phyloP scores from a whole-genome alignment of 2,329 filamentous ascomycete species.

The Onygena corvina region DNA sequence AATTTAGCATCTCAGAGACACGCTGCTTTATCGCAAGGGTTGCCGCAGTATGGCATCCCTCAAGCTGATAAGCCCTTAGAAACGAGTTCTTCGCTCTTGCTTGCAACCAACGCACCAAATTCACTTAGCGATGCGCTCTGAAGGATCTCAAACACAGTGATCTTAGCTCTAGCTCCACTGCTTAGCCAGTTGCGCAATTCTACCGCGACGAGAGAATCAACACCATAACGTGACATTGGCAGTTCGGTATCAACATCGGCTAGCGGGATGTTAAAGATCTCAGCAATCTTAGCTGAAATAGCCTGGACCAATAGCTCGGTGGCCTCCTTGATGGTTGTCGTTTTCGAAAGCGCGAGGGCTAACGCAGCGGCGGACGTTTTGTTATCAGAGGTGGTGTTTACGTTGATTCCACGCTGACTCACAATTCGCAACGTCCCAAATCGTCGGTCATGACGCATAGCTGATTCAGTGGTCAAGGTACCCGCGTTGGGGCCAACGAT shows the following conservation, averaged over 20 bases:
- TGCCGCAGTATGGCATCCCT: no score
- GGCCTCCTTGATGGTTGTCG: no score
- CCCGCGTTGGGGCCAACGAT: slow-evolving; percentile 1
- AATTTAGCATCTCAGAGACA: no score
- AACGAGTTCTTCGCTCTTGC: no score
- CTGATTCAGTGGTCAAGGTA: background rate
- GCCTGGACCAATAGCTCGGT: background rate
- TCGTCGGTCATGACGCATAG: background rate
- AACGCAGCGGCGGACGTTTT: background rate
- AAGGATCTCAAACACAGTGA: no score
- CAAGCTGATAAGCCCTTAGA: no score
- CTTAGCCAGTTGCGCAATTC: slow-evolving; percentile 18
- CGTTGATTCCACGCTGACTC: background rate
- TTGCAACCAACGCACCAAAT: no score
- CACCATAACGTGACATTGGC: slow-evolving; percentile 13
- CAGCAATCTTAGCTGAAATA: no score
- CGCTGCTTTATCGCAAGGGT: no score
- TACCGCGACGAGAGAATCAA: slow-evolving; percentile 19
- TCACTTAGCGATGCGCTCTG: no score
- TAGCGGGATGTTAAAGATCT: background rate
- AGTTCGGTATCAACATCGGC: background rate
- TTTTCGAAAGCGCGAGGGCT: background rate
- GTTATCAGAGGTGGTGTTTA: background rate
- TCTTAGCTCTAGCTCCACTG: no score
- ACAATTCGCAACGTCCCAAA: background rate